These are phyloP conservation scores for Pythium dissimile DNA, from an alignment of 352 stramenopile species.

Conservation along the genomic window DNA sequence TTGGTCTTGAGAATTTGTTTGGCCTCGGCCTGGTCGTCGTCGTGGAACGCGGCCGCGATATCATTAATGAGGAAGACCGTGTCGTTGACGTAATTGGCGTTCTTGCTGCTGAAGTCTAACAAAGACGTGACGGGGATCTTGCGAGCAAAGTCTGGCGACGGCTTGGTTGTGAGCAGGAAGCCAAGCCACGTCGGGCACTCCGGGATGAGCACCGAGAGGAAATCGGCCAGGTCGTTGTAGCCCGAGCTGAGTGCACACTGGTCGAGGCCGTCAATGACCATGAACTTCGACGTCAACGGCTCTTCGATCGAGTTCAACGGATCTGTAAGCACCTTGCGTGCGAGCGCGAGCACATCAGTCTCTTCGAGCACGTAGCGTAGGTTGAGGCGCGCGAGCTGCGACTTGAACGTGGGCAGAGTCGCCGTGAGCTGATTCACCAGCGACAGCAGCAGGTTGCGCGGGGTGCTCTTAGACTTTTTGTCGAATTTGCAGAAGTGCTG, in stretches of 20 bases:
- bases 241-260: constrained; percentile 39
- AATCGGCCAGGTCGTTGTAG: constrained; percentile 68
- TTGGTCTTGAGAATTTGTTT: constrained; percentile 59
- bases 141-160: constrained; percentile 49
- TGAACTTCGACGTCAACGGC: constrained; percentile 51
- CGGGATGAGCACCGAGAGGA: constrained; percentile 54
- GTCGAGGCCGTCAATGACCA: constrained; percentile 75
- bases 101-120: constrained; percentile 70
- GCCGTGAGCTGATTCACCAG: constrained; percentile 78
- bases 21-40: constrained; percentile 38
- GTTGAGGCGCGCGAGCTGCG: constrained; percentile 77
- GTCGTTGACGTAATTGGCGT: constrained; percentile 56
- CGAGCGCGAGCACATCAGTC: constrained; percentile 58
- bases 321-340: constrained; percentile 72
- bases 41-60: constrained; percentile 45
- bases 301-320: constrained; percentile 66
- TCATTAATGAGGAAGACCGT: constrained; percentile 52
- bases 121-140: constrained; percentile 65
- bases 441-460: constrained; percentile 72
- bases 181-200: constrained; percentile 70
- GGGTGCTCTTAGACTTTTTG: constrained; percentile 62
- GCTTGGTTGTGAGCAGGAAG: constrained; percentile 69
- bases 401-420: constrained; percentile 70
- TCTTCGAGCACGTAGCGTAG: constrained; percentile 81
- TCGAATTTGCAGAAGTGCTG: constrained; percentile 79